phyloP scores from a whole-genome alignment of 1,284 basidiomycete genomes.

The Malassezia vespertilionis region DNA sequence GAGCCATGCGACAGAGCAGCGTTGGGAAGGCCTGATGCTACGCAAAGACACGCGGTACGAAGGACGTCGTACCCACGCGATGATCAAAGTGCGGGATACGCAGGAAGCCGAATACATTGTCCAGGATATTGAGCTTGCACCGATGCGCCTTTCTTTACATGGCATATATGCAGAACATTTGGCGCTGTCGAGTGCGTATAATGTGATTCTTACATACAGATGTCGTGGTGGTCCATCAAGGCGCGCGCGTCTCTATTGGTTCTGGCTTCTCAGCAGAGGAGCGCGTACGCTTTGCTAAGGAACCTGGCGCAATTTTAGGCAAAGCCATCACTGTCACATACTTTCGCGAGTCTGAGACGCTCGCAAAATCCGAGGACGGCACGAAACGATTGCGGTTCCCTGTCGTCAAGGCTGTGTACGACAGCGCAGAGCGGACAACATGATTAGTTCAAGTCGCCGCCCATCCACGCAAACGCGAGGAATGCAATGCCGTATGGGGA shows the following conservation, averaged over 20 bases:
- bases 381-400: constrained; percentile 27
- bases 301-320: constrained; percentile 23
- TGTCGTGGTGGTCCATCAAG: constrained; percentile 20
- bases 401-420: constrained; percentile 28
- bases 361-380: not conserved
- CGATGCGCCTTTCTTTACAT: constrained; percentile 27
- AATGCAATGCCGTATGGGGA: constrained; percentile 44
- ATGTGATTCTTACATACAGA: not conserved
- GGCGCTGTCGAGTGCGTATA: constrained; percentile 19
- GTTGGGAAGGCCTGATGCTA: constrained; percentile 33
- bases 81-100: constrained; percentile 30
- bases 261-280: constrained; percentile 27
- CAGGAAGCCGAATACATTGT: constrained; percentile 32
- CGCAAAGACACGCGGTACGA: constrained; percentile 25
- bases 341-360: not conserved
- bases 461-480: constrained; percentile 41
- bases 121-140: constrained; percentile 15
- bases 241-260: constrained; percentile 24
- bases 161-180: constrained; percentile 21
- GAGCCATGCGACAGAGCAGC: constrained; percentile 12
- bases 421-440: constrained; percentile 4
- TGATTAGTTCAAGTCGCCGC: constrained; percentile 31
- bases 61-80: constrained; percentile 23
- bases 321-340: constrained; percentile 29
- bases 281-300: constrained; percentile 22